Base-by-base conservation (phyloP, 2,329 filamentous ascomycete species). In the Trichoderma cornu-damae region DNA sequence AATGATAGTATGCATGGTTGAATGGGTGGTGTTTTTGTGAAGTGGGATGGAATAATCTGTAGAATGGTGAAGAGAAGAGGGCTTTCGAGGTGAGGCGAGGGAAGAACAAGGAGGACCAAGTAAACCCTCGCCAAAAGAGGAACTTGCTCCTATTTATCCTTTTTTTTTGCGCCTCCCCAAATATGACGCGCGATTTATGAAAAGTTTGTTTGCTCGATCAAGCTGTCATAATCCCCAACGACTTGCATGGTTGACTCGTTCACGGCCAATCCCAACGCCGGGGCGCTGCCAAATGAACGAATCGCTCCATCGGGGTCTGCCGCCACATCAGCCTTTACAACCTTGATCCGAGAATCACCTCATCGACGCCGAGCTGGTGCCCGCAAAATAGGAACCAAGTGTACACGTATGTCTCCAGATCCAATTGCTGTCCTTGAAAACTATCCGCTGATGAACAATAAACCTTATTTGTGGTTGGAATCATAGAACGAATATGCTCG, bases 401-500 rank as follows among this genome's bases (percentile, higher is more conserved):
- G 37, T 53, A 40, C 30, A 40, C 30, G 26, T 20, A 49, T 49
- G 57, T 44, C 52, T 44, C 37, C 57, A 37, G 30, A 59, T 56
- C 58, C 58, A 58, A 60, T 62, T 59, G 59, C 48, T 57, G 50
- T 57, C 37, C 46, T 58, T 53, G 35, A 61, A 68, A 66, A 61
- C 68, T 67, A 68, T 61, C n/a, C 64, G 63, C 66, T 65, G 57
- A 50, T 59, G 46, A 59, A 56, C 32, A 50, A 30, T 48, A 59
- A 59, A 50, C 58, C 52, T 59, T 62, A 64, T 63, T 63, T 63
- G 61, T 62, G 63, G 62, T 59, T 58, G 60, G 59, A 61, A 61
- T 64, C 66, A 66, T 64, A 47, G 62, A 68, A 67, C 64, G 63
- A 68, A 67, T 62, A 70, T 71, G 65, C 67, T 70, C 69, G 68